These are phyloP conservation scores for Claviceps sp. DNA, from an alignment of 2,329 filamentous ascomycete genomes.

Conservation along the genomic window DNA sequence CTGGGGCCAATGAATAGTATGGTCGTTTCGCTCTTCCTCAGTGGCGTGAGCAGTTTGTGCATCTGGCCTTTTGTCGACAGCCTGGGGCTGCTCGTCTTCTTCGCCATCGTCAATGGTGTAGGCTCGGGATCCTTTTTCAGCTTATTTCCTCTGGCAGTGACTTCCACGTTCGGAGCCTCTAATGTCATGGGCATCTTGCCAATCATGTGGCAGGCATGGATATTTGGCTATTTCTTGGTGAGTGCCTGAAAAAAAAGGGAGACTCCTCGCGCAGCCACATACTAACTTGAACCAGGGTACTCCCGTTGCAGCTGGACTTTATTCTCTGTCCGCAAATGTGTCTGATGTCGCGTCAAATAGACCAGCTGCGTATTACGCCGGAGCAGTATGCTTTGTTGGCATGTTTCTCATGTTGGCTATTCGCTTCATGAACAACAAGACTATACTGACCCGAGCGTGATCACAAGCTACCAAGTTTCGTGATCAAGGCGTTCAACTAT, in stretches of 20 bases:
- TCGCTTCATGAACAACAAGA: constrained; percentile 3
- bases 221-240: constrained; percentile 17
- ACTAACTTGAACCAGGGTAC: constrained; percentile 12
- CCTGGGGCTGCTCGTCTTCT: constrained; percentile 11
- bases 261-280: neutral
- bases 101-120: constrained; percentile 15
- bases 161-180: constrained; percentile 11
- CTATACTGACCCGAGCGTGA: constrained; percentile 5
- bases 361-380: constrained; percentile 16
- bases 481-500: no score
- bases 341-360: constrained; percentile 11
- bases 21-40: constrained; percentile 13
- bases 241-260: neutral
- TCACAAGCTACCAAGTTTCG: neutral
- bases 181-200: constrained; percentile 15
- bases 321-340: constrained; percentile 10
- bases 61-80: constrained; percentile 16
- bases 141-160: constrained; percentile 13
- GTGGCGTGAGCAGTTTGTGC: constrained; percentile 12
- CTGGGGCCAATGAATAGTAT: constrained; percentile 16
- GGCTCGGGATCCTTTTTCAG: constrained; percentile 18
- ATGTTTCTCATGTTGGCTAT: constrained; percentile 8
- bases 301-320: constrained; percentile 15
- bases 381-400: constrained; percentile 12
- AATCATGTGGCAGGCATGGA: constrained; percentile 15